Evolutionary conservation across 2,329 filamentous ascomycete species (phyloP), one percentile per base, ranked within the genome.

Genomic region (Claviceps digitariae): DNA sequence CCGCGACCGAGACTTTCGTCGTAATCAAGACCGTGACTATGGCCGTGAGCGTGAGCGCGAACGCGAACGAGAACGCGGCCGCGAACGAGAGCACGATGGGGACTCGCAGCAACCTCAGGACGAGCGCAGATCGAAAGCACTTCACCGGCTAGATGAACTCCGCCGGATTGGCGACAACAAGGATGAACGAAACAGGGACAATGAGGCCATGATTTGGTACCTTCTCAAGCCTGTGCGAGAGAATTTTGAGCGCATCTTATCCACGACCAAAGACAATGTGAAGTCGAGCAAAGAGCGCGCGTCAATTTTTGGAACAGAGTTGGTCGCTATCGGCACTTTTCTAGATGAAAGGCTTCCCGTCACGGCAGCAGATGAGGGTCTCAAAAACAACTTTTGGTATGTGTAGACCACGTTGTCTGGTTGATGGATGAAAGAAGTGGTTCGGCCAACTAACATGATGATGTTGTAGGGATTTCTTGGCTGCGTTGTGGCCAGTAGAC

Each of bases 311-410:
- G 82, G 82, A 59, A 69, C 72, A 29, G 78, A 83, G 61, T 67
- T 85, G 40, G 71, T 82, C 44, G 74, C 74, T 4, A 81, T 85
- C 64, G 82, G 82, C 52, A 76, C 78, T 53, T 83, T 82, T 60
- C 77, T 84, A 56, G 75, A 78, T 50, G 69, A 69, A 55, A 67
- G 66, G 54, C 59, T 72, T 31, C 66, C 73, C 36, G 71, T 71
- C 51, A 71, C 73, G 31, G 62, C 65, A 50, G 66, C 68, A 12
- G 66, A 70, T 38, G 66, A 69, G 48, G 66, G 67, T 55, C 63
- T 77, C 43, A 74, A 76, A 59, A 71, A 72, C 49, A 73, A 74
- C 50, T 70, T 78, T 53, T 79, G 75, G 75, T 77, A 66, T 66
- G 74, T 62, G 27, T 12, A 34, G 13, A 2, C n/a, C 25, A 31